Conservation (phyloP, 495 filamentous ascomycete species). For the Aspergillus panamensis region DNA sequence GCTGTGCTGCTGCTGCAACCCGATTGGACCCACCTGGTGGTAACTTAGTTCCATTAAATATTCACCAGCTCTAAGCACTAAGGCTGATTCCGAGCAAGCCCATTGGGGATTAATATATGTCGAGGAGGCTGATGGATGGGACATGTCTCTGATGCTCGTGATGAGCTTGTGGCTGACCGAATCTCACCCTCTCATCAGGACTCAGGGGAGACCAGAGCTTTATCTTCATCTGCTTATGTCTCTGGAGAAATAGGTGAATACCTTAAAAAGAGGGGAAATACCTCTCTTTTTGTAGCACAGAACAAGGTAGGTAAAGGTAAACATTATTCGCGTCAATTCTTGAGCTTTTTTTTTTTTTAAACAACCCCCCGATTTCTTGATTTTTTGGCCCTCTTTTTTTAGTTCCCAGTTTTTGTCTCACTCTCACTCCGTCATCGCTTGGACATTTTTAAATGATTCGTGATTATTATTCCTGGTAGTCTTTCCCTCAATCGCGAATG, state of each 20-base stretch:
- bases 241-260: background rate
- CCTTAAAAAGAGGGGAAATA: no score
- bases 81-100: background rate
- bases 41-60: background rate
- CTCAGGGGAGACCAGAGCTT: no score
- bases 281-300: background rate
- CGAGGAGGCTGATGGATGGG: background rate
- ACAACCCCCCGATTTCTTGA: background rate
- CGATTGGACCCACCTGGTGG: constrained; percentile 4
- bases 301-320: background rate
- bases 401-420: background rate
- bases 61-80: background rate
- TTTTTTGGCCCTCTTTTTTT: background rate
- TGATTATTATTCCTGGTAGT: no score
- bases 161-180: background rate
- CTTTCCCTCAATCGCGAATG: constrained; percentile 5
- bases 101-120: constrained; percentile 1
- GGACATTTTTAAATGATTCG: background rate
- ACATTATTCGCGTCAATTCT: background rate
- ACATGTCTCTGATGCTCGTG: background rate
- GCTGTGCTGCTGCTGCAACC: background rate
- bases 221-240: no score
- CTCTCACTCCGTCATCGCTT: background rate
- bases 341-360: constrained; percentile 1
- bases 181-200: no score